Evolutionary conservation across 1,139 yeast species (phyloP).

Genomic region (Zygosaccharomyces pseudobailii): DNA sequence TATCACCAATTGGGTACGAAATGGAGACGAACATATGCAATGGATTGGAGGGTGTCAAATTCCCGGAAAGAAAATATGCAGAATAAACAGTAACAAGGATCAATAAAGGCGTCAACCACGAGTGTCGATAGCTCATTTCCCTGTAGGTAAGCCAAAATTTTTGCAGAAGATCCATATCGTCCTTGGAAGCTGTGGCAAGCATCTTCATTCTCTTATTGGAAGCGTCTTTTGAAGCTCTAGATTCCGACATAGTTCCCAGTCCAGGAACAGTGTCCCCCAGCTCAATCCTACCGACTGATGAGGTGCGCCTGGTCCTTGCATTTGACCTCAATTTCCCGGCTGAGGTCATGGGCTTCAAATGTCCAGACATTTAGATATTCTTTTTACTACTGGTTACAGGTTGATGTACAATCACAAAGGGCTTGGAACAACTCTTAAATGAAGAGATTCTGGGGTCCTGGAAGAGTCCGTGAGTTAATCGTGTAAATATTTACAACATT

Average conservation of each 20-base stretch:
- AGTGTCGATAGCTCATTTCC: conserved; percentile 63
- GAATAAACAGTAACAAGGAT: conserved; percentile 39
- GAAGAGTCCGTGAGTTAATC: too few relatives aligned
- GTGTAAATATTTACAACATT: too few relatives aligned
- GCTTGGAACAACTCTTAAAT: too few relatives aligned
- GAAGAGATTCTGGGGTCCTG: too few relatives aligned
- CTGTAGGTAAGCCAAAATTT: conserved; percentile 53
- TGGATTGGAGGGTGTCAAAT: conserved; percentile 52
- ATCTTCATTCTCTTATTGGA: conserved; percentile 22
- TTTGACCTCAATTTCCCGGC: conserved; percentile 10
- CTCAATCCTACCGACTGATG: conserved; percentile 34
- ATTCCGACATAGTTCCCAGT: conserved; percentile 24
- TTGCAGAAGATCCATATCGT: conserved; percentile 24
- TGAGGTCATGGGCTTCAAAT: conserved; percentile 10
- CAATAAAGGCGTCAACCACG: conserved; percentile 73
- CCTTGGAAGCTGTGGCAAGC: conserved; percentile 17
- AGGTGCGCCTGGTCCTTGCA: conserved; percentile 29
- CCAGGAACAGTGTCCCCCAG: conserved; percentile 34
- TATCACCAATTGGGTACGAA: conserved; percentile 53
- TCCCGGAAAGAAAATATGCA: conserved; percentile 47
- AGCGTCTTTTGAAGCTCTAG: conserved; percentile 21
- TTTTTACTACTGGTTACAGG: not conserved
- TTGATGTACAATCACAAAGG: not conserved
- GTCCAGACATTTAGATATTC: conserved; percentile 4
- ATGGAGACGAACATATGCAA: conserved; percentile 62